These are phyloP conservation scores for Solanum clarkiae DNA, from an alignment of 257 asterid genomes.

Conservation along the genomic window DNA sequence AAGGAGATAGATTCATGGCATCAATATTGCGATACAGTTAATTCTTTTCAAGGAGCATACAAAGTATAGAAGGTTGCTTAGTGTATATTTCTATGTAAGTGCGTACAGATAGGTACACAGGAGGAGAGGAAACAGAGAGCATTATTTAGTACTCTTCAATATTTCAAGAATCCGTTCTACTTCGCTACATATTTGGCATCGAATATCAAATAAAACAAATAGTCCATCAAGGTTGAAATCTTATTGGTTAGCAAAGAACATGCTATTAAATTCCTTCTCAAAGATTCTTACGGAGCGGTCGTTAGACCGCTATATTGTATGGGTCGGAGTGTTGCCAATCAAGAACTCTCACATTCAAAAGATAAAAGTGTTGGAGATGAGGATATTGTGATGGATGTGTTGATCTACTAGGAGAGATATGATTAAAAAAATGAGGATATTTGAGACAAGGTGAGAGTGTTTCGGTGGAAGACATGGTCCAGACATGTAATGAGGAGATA, in stretches of 20 bases:
- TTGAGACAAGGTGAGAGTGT: no score
- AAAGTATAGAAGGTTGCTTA: neutral
- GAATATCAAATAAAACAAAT: neutral
- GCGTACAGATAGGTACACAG: neutral
- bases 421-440: no score
- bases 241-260: neutral
- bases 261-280: neutral
- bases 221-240: neutral
- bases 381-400: no score
- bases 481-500: no score
- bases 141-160: neutral
- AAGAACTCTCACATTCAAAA: no score
- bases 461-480: no score
- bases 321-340: no score
- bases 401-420: no score
- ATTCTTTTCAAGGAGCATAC: neutral
- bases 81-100: neutral
- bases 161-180: neutral
- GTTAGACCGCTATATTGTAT: no score
- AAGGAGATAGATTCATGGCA: neutral
- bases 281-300: neutral
- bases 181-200: neutral
- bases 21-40: neutral
- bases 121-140: neutral
- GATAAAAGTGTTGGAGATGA: no score